Evolutionary conservation across 2,329 filamentous ascomycete genomes (phyloP).

Genomic region (Claviceps quebecensis): DNA sequence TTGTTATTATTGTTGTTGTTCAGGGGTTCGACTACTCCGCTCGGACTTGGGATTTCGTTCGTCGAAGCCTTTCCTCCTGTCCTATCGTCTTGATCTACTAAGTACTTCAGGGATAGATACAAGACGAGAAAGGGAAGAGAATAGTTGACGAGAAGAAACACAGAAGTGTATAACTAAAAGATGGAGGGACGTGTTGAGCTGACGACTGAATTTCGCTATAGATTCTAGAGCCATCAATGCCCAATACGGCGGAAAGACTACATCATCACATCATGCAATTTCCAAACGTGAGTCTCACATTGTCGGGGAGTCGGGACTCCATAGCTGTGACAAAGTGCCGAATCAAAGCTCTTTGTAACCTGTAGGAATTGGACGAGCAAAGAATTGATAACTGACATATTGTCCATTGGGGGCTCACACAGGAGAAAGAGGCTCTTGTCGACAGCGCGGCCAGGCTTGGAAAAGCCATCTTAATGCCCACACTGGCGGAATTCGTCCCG

Average conservation of each 20-base stretch:
- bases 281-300: background rate
- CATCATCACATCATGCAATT: background rate
- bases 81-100: too few species aligned
- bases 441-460: background rate
- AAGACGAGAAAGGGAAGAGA: too few species aligned
- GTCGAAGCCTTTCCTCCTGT: too few species aligned
- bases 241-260: background rate
- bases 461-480: background rate
- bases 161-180: background rate
- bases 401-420: too few species aligned
- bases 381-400: too few species aligned
- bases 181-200: background rate
- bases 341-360: too few species aligned
- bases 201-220: background rate
- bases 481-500: slow-evolving; percentile 14
- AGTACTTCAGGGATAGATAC: too few species aligned
- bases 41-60: too few species aligned
- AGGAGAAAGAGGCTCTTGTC: background rate
- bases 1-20: background rate
- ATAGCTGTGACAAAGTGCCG: too few species aligned
- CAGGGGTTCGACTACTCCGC: background rate
- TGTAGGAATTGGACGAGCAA: too few species aligned
- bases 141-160: background rate
- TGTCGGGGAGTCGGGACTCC: too few species aligned
- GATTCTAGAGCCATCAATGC: background rate